A percentile compares a stretch with the other conserved stretches of the same genome.
Conservation (phyloP, 2,329 filamentous ascomycete species). For the Epichloe uncinata region DNA sequence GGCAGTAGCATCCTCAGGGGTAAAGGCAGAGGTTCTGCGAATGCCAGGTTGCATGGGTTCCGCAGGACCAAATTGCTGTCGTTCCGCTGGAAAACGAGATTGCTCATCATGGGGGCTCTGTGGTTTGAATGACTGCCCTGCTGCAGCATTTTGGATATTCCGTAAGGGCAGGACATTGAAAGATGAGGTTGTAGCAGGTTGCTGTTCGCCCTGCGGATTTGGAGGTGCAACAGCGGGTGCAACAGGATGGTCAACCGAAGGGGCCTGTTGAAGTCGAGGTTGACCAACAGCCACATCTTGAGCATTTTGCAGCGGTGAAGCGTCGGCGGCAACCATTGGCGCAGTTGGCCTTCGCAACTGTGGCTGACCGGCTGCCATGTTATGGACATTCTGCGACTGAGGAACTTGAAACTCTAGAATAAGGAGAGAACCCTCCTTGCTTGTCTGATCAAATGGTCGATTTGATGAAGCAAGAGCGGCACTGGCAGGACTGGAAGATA, state of each 20-base stretch:
- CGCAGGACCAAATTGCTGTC: background rate
- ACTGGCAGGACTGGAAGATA: too few species aligned
- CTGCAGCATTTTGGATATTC: background rate
- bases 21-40: conserved; percentile 4
- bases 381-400: background rate
- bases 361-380: background rate
- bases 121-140: conserved; percentile 4
- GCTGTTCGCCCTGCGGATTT: background rate
- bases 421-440: too few species aligned
- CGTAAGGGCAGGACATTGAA: background rate
- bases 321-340: background rate
- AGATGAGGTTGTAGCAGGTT: background rate
- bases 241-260: background rate
- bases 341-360: background rate
- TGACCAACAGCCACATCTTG: background rate
- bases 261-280: background rate
- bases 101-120: background rate
- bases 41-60: background rate
- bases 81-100: background rate
- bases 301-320: background rate
- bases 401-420: background rate
- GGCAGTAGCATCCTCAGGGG: conserved; percentile 6
- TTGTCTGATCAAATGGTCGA: too few species aligned
- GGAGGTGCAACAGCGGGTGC: background rate
- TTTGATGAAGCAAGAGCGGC: too few species aligned